Conservation (phyloP, 345 rosid genomes). For the Brassica incana region DNA sequence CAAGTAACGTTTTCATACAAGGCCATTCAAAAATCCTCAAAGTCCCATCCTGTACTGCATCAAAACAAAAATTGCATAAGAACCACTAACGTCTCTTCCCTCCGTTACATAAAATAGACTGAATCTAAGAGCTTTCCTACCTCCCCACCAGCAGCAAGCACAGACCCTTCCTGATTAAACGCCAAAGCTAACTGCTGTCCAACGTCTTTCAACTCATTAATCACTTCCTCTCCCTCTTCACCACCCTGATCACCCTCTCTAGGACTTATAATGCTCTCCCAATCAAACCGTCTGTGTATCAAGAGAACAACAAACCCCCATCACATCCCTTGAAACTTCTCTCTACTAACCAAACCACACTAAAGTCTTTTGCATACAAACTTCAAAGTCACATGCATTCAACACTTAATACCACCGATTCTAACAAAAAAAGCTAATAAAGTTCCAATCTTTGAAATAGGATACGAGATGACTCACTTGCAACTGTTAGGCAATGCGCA, state of each 20-base stretch:
- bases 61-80: conserved; percentile 45
- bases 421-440: neutral
- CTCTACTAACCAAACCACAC: conserved; percentile 11
- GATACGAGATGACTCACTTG: conserved; percentile 45
- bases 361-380: conserved; percentile 9
- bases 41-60: conserved; percentile 85
- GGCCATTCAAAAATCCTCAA: conserved; percentile 92
- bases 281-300: conserved; percentile 63
- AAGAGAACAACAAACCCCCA: neutral
- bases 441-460: neutral
- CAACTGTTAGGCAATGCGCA: conserved; percentile 73
- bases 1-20: conserved; percentile 63
- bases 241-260: conserved; percentile 47
- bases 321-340: neutral
- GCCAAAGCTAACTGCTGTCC: conserved; percentile 77
- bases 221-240: conserved; percentile 56
- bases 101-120: neutral
- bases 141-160: conserved; percentile 84
- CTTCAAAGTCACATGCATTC: neutral
- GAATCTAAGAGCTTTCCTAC: conserved; percentile 43
- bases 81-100: conserved; percentile 1
- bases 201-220: conserved; percentile 54
- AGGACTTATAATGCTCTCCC: conserved; percentile 51
- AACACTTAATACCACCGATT: neutral
- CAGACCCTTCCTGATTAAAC: conserved; percentile 67